phyloP scores from a whole-genome alignment of 2,329 filamentous ascomycete species.

The Fusarium tricinctum region DNA sequence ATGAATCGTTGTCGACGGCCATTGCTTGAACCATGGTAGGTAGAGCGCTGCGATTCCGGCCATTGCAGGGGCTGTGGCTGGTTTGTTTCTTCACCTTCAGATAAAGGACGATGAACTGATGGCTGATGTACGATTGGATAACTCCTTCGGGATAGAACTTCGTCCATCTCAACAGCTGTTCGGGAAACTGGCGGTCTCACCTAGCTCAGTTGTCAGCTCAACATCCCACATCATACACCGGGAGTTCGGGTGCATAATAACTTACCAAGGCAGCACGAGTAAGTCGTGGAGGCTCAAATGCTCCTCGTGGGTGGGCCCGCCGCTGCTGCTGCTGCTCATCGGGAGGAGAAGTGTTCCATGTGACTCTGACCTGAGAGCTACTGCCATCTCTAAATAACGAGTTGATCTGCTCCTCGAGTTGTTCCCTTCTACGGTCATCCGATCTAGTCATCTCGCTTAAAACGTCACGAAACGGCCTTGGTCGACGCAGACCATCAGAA shows the following conservation, averaged over 20 bases:
- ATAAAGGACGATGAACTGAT: neutral
- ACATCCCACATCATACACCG: neutral
- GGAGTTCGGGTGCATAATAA: neutral
- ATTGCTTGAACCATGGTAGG: neutral
- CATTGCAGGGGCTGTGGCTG: constrained; percentile 9
- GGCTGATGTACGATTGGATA: constrained; percentile 14
- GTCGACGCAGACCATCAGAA: constrained; percentile 18
- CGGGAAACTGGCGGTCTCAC: constrained; percentile 4
- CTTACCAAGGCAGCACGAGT: constrained; percentile 47
- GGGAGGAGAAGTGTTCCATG: constrained; percentile 7
- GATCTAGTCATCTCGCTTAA: constrained; percentile 47
- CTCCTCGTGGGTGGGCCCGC: neutral
- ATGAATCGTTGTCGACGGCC: constrained; percentile 15
- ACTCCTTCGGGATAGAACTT: constrained; percentile 1
- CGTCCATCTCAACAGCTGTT: constrained; percentile 8
- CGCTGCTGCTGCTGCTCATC: constrained; percentile 5
- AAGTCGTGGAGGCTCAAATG: constrained; percentile 39
- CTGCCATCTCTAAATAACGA: constrained; percentile 42
- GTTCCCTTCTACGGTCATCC: constrained; percentile 46
- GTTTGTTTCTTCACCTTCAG: constrained; percentile 5
- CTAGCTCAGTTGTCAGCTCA: constrained; percentile 30
- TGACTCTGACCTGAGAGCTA: constrained; percentile 31
- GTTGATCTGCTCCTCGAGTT: constrained; percentile 50
- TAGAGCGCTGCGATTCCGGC: neutral
- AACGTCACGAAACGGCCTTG: constrained; percentile 46